Percentiles rank a stretch among this genome's conserved stretches.
phyloP scores from a whole-genome alignment of 345 rosid genomes.

The Syzygium grande region DNA sequence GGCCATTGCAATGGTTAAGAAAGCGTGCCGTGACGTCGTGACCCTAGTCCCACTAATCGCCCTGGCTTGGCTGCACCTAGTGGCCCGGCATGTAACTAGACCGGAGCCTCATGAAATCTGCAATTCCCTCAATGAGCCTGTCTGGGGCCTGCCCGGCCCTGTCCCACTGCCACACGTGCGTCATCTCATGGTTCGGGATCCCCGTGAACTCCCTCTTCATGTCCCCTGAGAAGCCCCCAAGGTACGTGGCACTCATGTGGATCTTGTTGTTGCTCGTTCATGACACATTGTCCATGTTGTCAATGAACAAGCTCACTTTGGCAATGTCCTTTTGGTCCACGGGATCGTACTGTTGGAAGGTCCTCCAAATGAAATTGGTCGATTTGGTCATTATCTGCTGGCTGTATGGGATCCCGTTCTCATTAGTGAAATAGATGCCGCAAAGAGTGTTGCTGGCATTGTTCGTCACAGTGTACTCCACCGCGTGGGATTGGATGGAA shows the following conservation, averaged over 20 bases:
- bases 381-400: constrained; percentile 15
- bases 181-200: constrained; percentile 59
- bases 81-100: constrained; percentile 43
- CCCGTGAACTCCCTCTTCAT: constrained; percentile 41
- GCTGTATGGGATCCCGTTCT: constrained; percentile 16
- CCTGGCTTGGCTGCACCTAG: constrained; percentile 54
- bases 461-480: constrained; percentile 22
- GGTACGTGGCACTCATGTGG: constrained; percentile 21
- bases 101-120: constrained; percentile 58
- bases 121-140: constrained; percentile 58
- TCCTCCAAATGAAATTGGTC: constrained; percentile 21
- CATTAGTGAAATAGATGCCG: constrained; percentile 14
- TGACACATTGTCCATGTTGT: constrained; percentile 15
- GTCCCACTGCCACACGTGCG: constrained; percentile 65
- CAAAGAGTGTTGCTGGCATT: constrained; percentile 13
- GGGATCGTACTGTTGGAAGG: constrained; percentile 16
- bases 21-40: constrained; percentile 28
- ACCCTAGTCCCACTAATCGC: constrained; percentile 64
- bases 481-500: constrained; percentile 18
- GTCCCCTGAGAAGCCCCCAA: constrained; percentile 27
- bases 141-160: constrained; percentile 39
- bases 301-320: constrained; percentile 23
- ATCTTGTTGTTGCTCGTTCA: constrained; percentile 17
- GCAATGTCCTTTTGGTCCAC: constrained; percentile 17
- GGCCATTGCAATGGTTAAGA: no score